Evolutionary conservation across 192 early-diverging fungal species (phyloP), one percentile per base, ranked within the genome.

Genomic region (Coemansia sp.): DNA sequence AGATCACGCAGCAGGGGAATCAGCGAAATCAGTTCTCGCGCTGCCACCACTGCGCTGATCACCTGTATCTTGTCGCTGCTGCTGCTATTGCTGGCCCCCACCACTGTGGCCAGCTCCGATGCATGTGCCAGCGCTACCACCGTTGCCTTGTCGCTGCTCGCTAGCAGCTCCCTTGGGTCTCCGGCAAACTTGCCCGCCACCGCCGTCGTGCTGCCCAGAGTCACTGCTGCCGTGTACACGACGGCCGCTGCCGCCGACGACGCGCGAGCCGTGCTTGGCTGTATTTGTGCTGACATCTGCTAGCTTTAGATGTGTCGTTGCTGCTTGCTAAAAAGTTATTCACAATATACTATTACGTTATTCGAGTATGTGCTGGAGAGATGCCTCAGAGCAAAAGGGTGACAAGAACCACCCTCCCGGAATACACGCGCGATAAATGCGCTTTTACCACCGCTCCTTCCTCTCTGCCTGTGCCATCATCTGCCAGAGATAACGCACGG

Each of bases 1-100:
- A 55, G 18, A 23, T 60, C 57, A n/a, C 65, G 72, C 57, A 76
- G 60, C 18, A 38, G 25, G 9, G 72, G 65, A n/a, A 76, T 68
- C n/a, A 76, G 61, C 37, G 36, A 27, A 21, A 76, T 27, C 42
- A 76, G 37, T 10, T 48, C 56, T 14, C 49, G 10, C 5, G 61
- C 53, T 2, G 61, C 25, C 33, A 65, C 58, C 26, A 76, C 30
- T 0, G 40, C 39, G 51, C 54, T 64, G 26, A 56, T 32, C 8
- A 36, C 25, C 32, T 18, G 15, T 49, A 29, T 33, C 19, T 33
- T 26, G 15, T 29, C 51, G 26, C 13, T 36, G 27, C 17, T 36
- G 2, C 47, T 27, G 7, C 14, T 45, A 25, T 6, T 17, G 11
- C 22, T 22, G 31, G 15, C 30, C 1, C 22, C 27, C 6, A 54